These are phyloP conservation scores for Cytospora chrysosperma DNA, from an alignment of 2,329 filamentous ascomycete genomes.

Conservation along the genomic window DNA sequence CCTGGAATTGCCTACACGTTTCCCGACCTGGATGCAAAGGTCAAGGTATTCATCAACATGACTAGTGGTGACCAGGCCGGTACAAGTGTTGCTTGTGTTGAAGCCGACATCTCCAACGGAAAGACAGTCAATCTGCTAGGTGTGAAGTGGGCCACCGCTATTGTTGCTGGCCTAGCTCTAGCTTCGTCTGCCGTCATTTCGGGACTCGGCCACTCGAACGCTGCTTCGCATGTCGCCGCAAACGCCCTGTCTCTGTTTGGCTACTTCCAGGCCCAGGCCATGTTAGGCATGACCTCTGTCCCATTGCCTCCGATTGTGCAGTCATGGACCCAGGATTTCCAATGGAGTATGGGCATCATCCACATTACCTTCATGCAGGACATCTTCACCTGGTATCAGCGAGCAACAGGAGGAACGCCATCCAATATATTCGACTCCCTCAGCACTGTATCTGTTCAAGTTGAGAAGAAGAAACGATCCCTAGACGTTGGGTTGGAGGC, in stretches of 20 bases:
- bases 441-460: slow-evolving; percentile 74
- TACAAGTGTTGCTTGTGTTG: slow-evolving; percentile 76
- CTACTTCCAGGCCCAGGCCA: slow-evolving; percentile 92
- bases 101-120: slow-evolving; percentile 84
- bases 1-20: slow-evolving; percentile 86
- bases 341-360: slow-evolving; percentile 98
- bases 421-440: slow-evolving; percentile 75
- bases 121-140: slow-evolving; percentile 87
- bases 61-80: slow-evolving; percentile 52
- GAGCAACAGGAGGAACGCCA: slow-evolving; percentile 83
- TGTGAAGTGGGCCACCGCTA: slow-evolving; percentile 85
- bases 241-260: slow-evolving; percentile 92
- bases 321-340: slow-evolving; percentile 95
- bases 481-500: slow-evolving; percentile 28
- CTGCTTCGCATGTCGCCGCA: slow-evolving; percentile 88
- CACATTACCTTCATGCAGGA: slow-evolving; percentile 80
- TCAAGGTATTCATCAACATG: slow-evolving; percentile 77
- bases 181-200: slow-evolving; percentile 85
- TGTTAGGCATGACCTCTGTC: slow-evolving; percentile 82
- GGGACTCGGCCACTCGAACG: slow-evolving; percentile 87
- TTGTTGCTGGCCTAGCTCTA: slow-evolving; percentile 82
- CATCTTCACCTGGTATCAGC: slow-evolving; percentile 94
- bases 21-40: slow-evolving; percentile 84
- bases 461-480: slow-evolving; percentile 59
- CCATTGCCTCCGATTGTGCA: slow-evolving; percentile 82